Conservation (phyloP, 2,329 filamentous ascomycete species). For the Ascochyta pisi region DNA sequence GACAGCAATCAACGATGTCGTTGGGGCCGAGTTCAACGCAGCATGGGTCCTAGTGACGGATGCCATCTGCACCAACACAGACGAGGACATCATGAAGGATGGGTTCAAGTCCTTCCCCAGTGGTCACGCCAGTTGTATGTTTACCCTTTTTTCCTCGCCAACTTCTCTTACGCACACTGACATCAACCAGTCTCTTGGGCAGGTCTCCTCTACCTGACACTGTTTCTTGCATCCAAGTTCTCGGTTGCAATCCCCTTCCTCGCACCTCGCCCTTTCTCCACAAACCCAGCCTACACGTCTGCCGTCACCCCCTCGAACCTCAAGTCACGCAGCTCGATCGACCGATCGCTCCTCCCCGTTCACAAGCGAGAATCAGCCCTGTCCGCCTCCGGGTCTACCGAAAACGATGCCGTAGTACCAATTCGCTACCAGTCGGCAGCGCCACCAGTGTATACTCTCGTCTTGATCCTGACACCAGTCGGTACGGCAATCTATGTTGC, state of each 20-base stretch:
- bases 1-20: conserved; percentile 66
- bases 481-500: conserved; percentile 80
- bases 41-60: conserved; percentile 75
- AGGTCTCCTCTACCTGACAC: conserved; percentile 82
- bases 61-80: conserved; percentile 74
- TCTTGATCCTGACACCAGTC: conserved; percentile 73
- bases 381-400: conserved; percentile 24
- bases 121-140: conserved; percentile 72
- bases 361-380: conserved; percentile 35
- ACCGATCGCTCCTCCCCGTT: conserved; percentile 27
- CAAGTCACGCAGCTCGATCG: conserved; percentile 21
- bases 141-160: not conserved
- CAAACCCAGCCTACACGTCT: conserved; percentile 58
- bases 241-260: conserved; percentile 76
- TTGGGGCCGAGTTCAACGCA: conserved; percentile 55
- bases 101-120: conserved; percentile 86
- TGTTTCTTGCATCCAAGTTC: conserved; percentile 87
- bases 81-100: conserved; percentile 70
- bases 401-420: conserved; percentile 53
- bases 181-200: conserved; percentile 67
- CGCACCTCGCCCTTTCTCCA: conserved; percentile 55
- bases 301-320: conserved; percentile 50
- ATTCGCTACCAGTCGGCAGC: conserved; percentile 78
- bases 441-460: conserved; percentile 79
- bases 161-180: not conserved